Conservation (phyloP, 2,329 filamentous ascomycete species). For the Metarhizium robertsii region DNA sequence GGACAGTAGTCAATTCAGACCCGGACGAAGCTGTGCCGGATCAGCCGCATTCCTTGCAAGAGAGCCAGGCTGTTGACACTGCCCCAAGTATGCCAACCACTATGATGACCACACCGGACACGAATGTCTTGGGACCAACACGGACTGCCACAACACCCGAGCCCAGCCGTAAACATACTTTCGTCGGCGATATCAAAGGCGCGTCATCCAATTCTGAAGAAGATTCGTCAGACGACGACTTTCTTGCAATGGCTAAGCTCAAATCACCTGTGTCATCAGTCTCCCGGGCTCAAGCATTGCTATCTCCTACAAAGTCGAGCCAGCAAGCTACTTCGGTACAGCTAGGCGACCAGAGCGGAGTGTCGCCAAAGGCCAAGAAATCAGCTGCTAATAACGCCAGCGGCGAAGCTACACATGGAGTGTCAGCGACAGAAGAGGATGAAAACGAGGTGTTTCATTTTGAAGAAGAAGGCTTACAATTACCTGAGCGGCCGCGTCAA, state of each 20-base stretch:
- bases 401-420: background rate
- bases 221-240: constrained; percentile 30
- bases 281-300: background rate
- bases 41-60: background rate
- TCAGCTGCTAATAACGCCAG: background rate
- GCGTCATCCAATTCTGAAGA: constrained; percentile 13
- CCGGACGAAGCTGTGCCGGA: constrained; percentile 15
- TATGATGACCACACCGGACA: background rate
- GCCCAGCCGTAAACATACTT: background rate
- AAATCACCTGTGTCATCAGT: background rate
- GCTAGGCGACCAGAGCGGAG: background rate
- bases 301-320: constrained; percentile 16
- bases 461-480: constrained; percentile 26
- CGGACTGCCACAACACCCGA: background rate
- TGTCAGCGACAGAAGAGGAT: constrained; percentile 7
- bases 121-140: background rate
- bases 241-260: constrained; percentile 28
- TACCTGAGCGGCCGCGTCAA: constrained; percentile 9
- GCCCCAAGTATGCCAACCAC: background rate
- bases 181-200: background rate
- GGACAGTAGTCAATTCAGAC: constrained; percentile 37
- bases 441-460: constrained; percentile 38
- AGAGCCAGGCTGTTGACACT: no score
- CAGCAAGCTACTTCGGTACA: constrained; percentile 4
- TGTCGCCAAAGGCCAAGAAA: background rate